Base-by-base conservation (phyloP, 345 rosid species). In the Syzygium oleosum region DNA sequence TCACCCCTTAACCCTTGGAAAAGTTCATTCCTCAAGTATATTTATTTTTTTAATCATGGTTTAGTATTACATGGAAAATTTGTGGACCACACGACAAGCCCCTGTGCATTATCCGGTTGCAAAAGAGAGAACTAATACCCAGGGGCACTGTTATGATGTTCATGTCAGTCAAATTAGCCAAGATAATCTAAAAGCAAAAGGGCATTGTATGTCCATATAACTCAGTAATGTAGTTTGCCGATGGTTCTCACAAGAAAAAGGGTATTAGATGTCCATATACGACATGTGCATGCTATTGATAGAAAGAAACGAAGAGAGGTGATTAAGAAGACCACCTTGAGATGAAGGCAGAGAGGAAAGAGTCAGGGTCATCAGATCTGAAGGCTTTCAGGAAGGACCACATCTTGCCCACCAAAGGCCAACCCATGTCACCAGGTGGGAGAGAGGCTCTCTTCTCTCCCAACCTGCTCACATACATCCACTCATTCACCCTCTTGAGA, bases 331-430 rank as follows among this genome's bases (percentile, higher is more conserved):
- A 92, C 94, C 91, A 92, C 94, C 91, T 93, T 58, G 51, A 31
- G 84, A 58, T 84, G 53, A 92, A 91, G 85, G 34, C 31, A 79
- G 53, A 34, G 77, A 89, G 49, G 86, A 93, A 93, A 79, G 91
- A 90, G 59, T 93, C 94, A 63, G 94, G 95, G 31, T 91, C 86
- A 65, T 86, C 63, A 56, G 94, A 91, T 78, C 89, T 93, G 92
- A 91, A 92, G 88, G 94, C 90, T 80, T 77, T 89, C 85, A 90
- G 90, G 85, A 93, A 93, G 31, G 94, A 88, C 87, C 52, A 63
- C 95, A 91, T 92, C 53, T 90, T 93, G 19, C 95, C 94, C 12
- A 92, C 46, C 51, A 93, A 49, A 87, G 93, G 94, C 94, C 91
- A 91, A 7, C 93, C 93, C 89, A 92, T 84, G 83, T 91, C 91